phyloP scores from a whole-genome alignment of 768 basidiomycete genomes.

The Naganishia randhawae region DNA sequence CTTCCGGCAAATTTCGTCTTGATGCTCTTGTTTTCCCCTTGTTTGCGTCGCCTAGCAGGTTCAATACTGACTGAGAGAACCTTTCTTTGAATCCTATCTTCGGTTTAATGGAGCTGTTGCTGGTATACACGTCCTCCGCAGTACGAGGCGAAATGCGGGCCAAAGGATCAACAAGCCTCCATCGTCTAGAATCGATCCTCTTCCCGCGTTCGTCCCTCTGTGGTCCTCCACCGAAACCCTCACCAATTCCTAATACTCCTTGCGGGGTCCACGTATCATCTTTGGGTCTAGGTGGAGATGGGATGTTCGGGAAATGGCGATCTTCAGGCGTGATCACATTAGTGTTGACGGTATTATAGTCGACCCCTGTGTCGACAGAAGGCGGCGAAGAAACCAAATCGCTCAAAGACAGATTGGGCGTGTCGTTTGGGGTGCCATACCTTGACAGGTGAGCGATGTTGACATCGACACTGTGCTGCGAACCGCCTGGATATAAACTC shows the following conservation, averaged over 20 bases:
- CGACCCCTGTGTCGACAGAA: slow-evolving; percentile 8
- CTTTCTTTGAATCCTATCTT: slow-evolving; percentile 2
- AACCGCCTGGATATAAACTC: neutral
- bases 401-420: slow-evolving; percentile 10
- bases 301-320: slow-evolving; percentile 16
- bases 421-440: neutral
- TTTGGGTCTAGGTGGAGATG: neutral
- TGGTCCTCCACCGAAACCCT: slow-evolving; percentile 19
- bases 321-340: slow-evolving; percentile 1
- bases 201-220: slow-evolving; percentile 20
- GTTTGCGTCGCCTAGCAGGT: slow-evolving; percentile 4
- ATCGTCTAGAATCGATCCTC: slow-evolving; percentile 18
- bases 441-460: neutral
- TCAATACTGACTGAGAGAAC: slow-evolving; percentile 9
- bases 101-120: neutral
- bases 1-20: neutral
- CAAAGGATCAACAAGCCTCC: slow-evolving; percentile 15
- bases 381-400: slow-evolving; percentile 13
- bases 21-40: neutral
- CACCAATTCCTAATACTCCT: slow-evolving; percentile 12
- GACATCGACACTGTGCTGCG: neutral
- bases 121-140: slow-evolving; percentile 17
- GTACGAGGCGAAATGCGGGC: neutral
- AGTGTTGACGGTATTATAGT: slow-evolving; percentile 4
- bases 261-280: neutral